Evolutionary conservation across 768 basidiomycete species (phyloP).

Genomic region (Kwoniella botswanensis): DNA sequence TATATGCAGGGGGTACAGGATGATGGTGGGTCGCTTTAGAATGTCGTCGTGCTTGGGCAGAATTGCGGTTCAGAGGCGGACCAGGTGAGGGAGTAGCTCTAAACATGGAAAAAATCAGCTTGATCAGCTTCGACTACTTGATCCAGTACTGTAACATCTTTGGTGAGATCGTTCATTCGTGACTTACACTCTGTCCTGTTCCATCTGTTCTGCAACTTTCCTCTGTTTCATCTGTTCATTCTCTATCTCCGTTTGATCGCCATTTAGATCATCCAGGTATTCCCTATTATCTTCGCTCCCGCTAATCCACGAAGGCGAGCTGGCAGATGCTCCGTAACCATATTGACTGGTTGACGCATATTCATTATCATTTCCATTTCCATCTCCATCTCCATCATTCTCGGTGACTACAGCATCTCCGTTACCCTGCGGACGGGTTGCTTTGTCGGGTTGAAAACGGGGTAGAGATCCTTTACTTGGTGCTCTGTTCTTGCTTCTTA

Average conservation of each 20-base stretch:
- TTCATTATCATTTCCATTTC: background rate
- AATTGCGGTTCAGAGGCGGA: constrained; percentile 1
- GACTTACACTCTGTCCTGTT: constrained; percentile 10
- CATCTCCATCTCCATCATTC: background rate
- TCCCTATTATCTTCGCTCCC: constrained; percentile 29
- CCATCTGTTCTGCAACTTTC: background rate
- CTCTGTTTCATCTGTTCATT: constrained; percentile 11
- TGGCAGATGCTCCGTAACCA: constrained; percentile 43
- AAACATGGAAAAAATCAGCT: background rate
- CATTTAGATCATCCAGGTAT: constrained; percentile 30
- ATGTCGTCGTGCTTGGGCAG: background rate
- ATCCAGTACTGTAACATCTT: no score
- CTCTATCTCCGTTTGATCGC: constrained; percentile 42
- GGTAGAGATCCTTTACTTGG: constrained; percentile 17
- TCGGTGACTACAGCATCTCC: background rate
- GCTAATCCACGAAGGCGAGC: constrained; percentile 32
- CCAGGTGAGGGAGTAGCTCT: constrained; percentile 8
- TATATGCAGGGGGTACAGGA: constrained; percentile 15
- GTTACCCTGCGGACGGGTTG: background rate
- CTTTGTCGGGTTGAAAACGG: constrained; percentile 1
- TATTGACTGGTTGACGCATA: background rate
- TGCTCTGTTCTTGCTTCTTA: background rate
- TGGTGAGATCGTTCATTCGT: background rate
- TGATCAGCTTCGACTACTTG: background rate
- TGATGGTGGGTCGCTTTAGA: constrained; percentile 10